Percentiles rank a stretch among this genome's conserved stretches.
Conservation (phyloP, 2,329 filamentous ascomycete species). For the Fonsecaea erecta region DNA sequence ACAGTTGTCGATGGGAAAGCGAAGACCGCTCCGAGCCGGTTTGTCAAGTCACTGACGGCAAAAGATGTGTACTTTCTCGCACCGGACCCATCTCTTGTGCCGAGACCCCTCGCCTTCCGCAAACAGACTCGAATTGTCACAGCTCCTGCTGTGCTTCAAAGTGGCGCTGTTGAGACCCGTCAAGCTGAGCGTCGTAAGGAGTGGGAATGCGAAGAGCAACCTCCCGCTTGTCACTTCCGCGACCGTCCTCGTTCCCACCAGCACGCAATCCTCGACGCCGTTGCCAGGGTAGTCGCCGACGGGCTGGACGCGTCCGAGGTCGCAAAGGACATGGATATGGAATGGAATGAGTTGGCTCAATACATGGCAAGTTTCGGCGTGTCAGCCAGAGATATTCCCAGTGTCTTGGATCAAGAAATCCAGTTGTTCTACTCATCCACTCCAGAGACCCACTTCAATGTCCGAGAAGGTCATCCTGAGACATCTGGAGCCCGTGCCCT, state of each 20-base stretch:
- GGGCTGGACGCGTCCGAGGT: neutral
- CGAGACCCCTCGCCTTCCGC: neutral
- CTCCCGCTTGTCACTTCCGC: neutral
- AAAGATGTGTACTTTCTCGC: neutral
- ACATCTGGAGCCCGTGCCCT: neutral
- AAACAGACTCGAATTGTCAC: neutral
- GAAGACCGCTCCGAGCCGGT: neutral
- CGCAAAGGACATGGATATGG: neutral
- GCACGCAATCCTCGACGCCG: neutral
- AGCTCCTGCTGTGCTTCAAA: neutral
- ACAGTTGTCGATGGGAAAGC: neutral
- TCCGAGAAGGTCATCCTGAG: neutral
- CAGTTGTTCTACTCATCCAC: neutral
- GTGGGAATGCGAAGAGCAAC: no score
- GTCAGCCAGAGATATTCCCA: neutral
- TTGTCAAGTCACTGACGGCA: neutral
- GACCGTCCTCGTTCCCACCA: neutral
- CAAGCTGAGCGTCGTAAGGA: neutral
- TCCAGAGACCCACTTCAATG: neutral
- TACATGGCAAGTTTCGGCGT: neutral
- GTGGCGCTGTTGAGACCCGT: no score
- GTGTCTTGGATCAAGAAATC: neutral
- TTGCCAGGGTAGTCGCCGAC: neutral
- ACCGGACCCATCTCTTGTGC: neutral
- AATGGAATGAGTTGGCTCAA: neutral